Percentiles rank a stretch among this genome's conserved stretches.
These are phyloP conservation scores for Cladosporium sp. DNA, from an alignment of 2,329 filamentous ascomycete species.

Conservation along the genomic window DNA sequence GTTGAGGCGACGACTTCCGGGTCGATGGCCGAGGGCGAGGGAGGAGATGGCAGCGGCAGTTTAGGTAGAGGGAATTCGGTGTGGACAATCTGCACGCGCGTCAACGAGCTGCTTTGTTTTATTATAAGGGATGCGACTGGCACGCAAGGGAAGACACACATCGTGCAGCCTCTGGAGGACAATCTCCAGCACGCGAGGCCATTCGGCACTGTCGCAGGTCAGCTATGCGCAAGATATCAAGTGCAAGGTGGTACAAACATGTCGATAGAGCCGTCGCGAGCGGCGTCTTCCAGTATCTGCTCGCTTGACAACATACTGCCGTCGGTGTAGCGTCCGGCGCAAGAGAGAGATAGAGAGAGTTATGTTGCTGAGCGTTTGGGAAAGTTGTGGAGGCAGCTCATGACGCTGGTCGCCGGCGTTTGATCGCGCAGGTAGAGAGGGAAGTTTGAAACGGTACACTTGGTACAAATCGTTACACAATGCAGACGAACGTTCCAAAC, in stretches of 20 bases:
- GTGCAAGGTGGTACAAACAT: slow-evolving; percentile 47
- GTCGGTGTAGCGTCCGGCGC: slow-evolving; percentile 25
- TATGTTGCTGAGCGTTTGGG: background rate
- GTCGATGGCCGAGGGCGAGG: slow-evolving; percentile 40
- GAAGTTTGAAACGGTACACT: background rate
- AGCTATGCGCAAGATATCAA: slow-evolving; percentile 18
- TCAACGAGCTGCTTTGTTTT: slow-evolving; percentile 1
- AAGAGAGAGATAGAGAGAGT: slow-evolving; percentile 10
- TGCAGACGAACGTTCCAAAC: background rate
- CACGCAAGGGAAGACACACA: slow-evolving; percentile 40
- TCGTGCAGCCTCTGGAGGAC: slow-evolving; percentile 69
- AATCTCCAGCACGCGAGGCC: slow-evolving; percentile 66
- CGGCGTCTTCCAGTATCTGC: slow-evolving; percentile 55
- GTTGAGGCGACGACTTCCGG: slow-evolving; percentile 35
- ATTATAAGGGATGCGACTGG: background rate
- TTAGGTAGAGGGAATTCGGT: slow-evolving; percentile 73
- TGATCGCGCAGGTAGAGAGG: background rate
- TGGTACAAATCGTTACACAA: no score
- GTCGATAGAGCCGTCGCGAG: slow-evolving; percentile 59
- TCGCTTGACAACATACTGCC: slow-evolving; percentile 41
- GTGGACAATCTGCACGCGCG: slow-evolving; percentile 64
- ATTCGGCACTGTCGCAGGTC: slow-evolving; percentile 58
- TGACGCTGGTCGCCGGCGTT: background rate
- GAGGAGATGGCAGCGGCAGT: slow-evolving; percentile 48
- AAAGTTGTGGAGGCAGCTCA: slow-evolving; percentile 3